phyloP scores from a whole-genome alignment of 1,284 basidiomycete genomes.

The Chondrostereum purpureum region DNA sequence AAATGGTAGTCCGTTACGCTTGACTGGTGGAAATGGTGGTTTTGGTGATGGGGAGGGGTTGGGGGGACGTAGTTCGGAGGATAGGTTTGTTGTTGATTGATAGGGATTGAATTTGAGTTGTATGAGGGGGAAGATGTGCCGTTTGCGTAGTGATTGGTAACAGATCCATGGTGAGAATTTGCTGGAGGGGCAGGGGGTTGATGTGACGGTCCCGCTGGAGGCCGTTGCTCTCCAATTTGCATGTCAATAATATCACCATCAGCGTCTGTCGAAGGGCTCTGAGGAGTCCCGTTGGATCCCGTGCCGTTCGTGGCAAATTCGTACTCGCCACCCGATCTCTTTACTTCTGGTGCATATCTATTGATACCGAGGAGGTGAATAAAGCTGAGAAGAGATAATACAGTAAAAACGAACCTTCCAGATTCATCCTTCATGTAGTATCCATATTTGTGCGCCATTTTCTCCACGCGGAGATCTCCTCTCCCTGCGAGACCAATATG shows the following conservation, averaged over 20 bases:
- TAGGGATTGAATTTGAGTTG: no score
- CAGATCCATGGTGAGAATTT: neutral
- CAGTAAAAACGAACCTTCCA: conserved; percentile 49
- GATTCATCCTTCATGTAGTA: conserved; percentile 66
- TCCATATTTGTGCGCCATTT: conserved; percentile 61
- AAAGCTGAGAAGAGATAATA: conserved; percentile 31
- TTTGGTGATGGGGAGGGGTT: neutral
- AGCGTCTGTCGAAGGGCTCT: neutral
- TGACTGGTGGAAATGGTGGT: no score
- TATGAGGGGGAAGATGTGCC: neutral
- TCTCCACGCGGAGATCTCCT: conserved; percentile 60
- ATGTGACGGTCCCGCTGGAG: neutral
- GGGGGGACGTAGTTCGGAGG: neutral
- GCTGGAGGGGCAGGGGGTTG: neutral
- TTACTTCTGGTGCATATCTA: neutral
- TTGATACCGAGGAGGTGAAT: neutral
- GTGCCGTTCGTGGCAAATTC: conserved; percentile 1
- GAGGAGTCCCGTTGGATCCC: neutral
- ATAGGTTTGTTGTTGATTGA: neutral
- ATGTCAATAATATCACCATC: neutral
- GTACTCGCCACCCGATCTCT: conserved; percentile 1
- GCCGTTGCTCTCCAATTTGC: neutral
- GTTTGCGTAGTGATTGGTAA: neutral
- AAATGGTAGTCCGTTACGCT: neutral
- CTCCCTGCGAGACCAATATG: conserved; percentile 66